Percentiles rank a stretch among this genome's conserved stretches.
phyloP scores from a whole-genome alignment of 140 eudicot species.

The Flaveria floridana region DNA sequence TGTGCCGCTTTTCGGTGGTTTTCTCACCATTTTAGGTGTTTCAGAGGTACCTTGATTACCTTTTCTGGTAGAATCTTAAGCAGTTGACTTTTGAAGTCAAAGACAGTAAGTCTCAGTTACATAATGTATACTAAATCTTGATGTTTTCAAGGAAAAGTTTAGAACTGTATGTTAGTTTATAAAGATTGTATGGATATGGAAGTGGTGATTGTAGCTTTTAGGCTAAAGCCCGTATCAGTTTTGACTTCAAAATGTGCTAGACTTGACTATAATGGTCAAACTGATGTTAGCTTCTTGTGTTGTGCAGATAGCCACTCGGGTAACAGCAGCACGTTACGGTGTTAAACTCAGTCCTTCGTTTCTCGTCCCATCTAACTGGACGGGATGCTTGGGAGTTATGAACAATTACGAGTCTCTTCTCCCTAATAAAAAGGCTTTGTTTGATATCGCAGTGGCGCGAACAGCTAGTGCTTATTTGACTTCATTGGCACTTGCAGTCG shows the following conservation, averaged over 20 bases:
- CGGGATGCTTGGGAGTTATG: slow-evolving; percentile 95
- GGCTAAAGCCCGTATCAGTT: not conserved
- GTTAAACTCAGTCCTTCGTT: slow-evolving; percentile 94
- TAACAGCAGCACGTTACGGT: slow-evolving; percentile 82
- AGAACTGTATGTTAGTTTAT: not conserved
- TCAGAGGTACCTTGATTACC: slow-evolving; percentile 63
- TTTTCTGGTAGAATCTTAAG: not conserved
- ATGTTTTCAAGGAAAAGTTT: not conserved
- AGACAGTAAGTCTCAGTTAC: not conserved
- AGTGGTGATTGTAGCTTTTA: not conserved
- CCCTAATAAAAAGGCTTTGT: slow-evolving; percentile 88
- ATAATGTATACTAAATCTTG: not conserved
- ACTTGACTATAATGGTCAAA: slow-evolving; percentile 8
- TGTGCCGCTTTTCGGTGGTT: slow-evolving; percentile 87
- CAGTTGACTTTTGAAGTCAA: slow-evolving; percentile 1
- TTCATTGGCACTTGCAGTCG: slow-evolving; percentile 75
- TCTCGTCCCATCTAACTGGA: slow-evolving; percentile 92
- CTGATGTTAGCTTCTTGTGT: not conserved
- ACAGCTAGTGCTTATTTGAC: slow-evolving; percentile 98
- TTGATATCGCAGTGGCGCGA: slow-evolving; percentile 93
- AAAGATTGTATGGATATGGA: not conserved
- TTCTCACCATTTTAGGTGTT: slow-evolving; percentile 83
- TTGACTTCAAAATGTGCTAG: slow-evolving; percentile 2
- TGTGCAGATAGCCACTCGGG: slow-evolving; percentile 76
- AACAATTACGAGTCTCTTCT: slow-evolving; percentile 89